Evolutionary conservation across 495 filamentous ascomycete species (phyloP), one percentile per base, ranked within the genome.

Genomic region (Xeromyces bisporus): DNA sequence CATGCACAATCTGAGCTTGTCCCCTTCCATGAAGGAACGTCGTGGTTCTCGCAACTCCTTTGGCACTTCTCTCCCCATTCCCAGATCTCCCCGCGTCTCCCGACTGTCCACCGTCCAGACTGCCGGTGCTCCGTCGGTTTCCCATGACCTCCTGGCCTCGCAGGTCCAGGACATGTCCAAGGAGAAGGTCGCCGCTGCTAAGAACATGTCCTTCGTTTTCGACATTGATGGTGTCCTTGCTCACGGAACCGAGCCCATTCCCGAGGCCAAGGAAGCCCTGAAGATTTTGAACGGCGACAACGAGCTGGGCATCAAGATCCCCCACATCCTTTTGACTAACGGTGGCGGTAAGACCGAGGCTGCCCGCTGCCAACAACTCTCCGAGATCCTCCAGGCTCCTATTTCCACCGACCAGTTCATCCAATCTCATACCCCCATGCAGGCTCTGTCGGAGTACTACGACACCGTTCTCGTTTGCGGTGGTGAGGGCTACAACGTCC

Each of bases 311-410:
- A 64, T 91, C 51, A 86, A 78, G 55, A 68, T 91, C 23, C 85
- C 85, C 6, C 87, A 91, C 54, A 91, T 94, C 40, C 79, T 92
- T 39, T 63, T 94, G 28, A 94, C 86, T 43, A 94, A 94, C 53
- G 85, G 85, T 43, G 85, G 86, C 44, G 86, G 86, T 43, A 91
- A 87, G 61, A 77, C 75, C 18, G 84, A 93, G 57, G 60, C 70
- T 27, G 84, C 86, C 38, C 71, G 85, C 17, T 91, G 85, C 48
- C 47, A 71, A 31, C 77, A 92, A 42, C 69, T 92, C 10, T 74
- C 72, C 38, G 55, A 75, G 39, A 72, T 81, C 42, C 69, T 94
- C 18, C 72, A 82, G 35, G 58, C 73, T 18, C 56, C 57, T 35
- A 75, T 93, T 38, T 80, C 82, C 1, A 79, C 77, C 2, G 77